A percentile compares a stretch with the other conserved stretches of the same genome.
Conservation (phyloP, 805 yeast species). For the Lachancea meyersii region DNA sequence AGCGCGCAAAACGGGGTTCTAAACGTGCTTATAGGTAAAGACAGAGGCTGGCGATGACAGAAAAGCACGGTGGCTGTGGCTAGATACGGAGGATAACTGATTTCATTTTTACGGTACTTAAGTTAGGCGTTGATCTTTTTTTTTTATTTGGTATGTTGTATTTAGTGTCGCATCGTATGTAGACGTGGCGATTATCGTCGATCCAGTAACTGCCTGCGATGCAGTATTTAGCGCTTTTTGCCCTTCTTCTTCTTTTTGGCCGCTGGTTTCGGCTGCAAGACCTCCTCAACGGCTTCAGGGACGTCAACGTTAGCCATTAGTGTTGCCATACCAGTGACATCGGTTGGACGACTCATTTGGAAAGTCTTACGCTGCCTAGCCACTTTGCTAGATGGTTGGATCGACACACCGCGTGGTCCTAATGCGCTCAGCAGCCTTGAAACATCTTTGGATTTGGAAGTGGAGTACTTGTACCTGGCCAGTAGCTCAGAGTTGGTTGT, state of each 20-base stretch:
- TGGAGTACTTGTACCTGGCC: conserved; percentile 49
- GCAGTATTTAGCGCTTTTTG: conserved; percentile 26
- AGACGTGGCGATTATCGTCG: too few species aligned
- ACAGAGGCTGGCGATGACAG: too few species aligned
- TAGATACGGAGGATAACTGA: too few species aligned
- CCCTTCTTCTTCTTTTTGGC: conserved; percentile 26
- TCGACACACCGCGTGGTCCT: conserved; percentile 58
- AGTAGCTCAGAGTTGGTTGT: conserved; percentile 62
- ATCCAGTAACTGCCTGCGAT: too few species aligned
- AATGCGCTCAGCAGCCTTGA: conserved; percentile 64
- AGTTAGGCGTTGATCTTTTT: too few species aligned
- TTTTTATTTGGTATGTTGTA: too few species aligned
- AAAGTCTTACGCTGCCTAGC: conserved; percentile 15
- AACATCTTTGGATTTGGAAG: conserved; percentile 64
- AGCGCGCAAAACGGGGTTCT: conserved; percentile 10
- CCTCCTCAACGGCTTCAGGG: conserved; percentile 19
- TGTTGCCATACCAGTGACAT: conserved; percentile 23
- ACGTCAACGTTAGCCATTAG: conserved; percentile 27
- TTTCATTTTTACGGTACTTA: too few species aligned
- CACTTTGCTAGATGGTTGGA: conserved; percentile 20
- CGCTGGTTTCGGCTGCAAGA: conserved; percentile 16
- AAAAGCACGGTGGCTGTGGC: too few species aligned
- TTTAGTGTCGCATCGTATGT: too few species aligned
- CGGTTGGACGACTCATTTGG: conserved; percentile 13
- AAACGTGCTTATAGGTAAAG: conserved; percentile 1